These are phyloP conservation scores for Pseudophaeomoniella oleicola DNA, from an alignment of 2,329 filamentous ascomycete species.

Conservation along the genomic window DNA sequence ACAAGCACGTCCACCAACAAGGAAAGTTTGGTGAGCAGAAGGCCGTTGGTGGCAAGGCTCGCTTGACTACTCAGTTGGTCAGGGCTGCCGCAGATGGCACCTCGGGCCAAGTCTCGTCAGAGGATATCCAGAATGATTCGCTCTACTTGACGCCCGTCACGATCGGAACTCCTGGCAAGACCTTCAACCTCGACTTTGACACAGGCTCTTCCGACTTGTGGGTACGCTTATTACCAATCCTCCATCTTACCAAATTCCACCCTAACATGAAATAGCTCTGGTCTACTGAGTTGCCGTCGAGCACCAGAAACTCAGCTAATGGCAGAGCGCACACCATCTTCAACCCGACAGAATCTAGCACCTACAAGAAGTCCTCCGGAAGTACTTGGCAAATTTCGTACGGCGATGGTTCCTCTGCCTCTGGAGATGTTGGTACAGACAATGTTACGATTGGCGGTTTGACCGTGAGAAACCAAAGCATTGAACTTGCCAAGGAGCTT, in stretches of 20 bases:
- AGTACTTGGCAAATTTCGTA: conserved; percentile 52
- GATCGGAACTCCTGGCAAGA: conserved; percentile 53
- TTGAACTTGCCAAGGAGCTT: conserved; percentile 48
- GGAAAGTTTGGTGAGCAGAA: conserved; percentile 28
- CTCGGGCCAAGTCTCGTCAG: conserved; percentile 37
- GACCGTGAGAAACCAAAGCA: conserved; percentile 43
- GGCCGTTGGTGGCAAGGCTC: conserved; percentile 33
- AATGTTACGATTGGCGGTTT: conserved; percentile 48
- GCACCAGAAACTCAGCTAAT: conserved; percentile 16
- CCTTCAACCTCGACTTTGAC: conserved; percentile 50
- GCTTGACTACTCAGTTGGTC: conserved; percentile 34
- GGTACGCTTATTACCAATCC: conserved; percentile 27
- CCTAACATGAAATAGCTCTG: conserved; percentile 30
- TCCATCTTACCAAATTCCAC: background rate
- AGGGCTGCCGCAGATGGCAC: conserved; percentile 24
- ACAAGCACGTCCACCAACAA: conserved; percentile 32
- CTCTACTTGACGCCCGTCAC: conserved; percentile 49
- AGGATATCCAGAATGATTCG: conserved; percentile 54
- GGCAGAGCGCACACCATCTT: conserved; percentile 41
- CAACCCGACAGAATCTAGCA: conserved; percentile 45
- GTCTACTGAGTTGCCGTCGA: conserved; percentile 34
- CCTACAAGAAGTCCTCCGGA: conserved; percentile 35
- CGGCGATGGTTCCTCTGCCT: conserved; percentile 53
- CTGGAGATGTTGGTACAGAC: conserved; percentile 51
- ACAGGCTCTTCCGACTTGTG: conserved; percentile 58